Conservation (phyloP, 441 rosid species). For the Iberis amara region DNA sequence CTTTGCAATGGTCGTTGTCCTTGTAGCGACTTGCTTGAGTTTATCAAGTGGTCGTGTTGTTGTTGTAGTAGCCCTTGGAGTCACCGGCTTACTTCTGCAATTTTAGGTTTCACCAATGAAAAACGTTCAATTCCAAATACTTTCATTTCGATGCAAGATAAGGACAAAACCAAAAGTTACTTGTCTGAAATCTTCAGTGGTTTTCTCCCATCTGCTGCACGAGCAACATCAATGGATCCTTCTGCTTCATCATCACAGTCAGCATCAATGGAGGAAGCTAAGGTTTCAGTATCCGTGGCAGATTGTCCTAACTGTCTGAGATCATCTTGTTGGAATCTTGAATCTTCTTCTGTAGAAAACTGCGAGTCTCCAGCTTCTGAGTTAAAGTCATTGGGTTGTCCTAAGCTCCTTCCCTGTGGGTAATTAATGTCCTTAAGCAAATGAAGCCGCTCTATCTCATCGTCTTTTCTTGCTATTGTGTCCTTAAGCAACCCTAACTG, state of each 20-base stretch:
- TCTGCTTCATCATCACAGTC: conserved; percentile 34
- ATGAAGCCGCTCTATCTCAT: conserved; percentile 61
- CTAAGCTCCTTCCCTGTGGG: conserved; percentile 28
- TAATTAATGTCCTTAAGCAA: conserved; percentile 51
- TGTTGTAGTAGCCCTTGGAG: conserved; percentile 24
- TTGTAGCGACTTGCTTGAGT: conserved; percentile 29
- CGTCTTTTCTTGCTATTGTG: conserved; percentile 51
- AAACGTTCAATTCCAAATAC: background rate
- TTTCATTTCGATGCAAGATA: conserved; percentile 1
- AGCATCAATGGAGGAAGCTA: conserved; percentile 24
- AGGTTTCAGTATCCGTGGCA: conserved; percentile 1
- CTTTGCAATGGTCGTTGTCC: conserved; percentile 22
- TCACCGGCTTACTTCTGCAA: conserved; percentile 28
- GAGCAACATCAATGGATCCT: conserved; percentile 21
- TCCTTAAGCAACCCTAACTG: conserved; percentile 63
- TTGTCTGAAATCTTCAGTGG: conserved; percentile 23
- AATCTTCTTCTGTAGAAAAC: conserved; percentile 32
- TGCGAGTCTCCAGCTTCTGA: conserved; percentile 32
- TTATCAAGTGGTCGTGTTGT: conserved; percentile 33
- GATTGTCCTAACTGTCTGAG: conserved; percentile 21
- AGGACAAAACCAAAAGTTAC: conserved; percentile 6
- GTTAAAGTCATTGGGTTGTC: conserved; percentile 30
- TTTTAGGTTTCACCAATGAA: background rate
- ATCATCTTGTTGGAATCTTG: conserved; percentile 27
- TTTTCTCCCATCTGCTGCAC: conserved; percentile 25